Conservation (phyloP, 2,329 filamentous ascomycete genomes). For the Paraphoma chrysanthemicola region DNA sequence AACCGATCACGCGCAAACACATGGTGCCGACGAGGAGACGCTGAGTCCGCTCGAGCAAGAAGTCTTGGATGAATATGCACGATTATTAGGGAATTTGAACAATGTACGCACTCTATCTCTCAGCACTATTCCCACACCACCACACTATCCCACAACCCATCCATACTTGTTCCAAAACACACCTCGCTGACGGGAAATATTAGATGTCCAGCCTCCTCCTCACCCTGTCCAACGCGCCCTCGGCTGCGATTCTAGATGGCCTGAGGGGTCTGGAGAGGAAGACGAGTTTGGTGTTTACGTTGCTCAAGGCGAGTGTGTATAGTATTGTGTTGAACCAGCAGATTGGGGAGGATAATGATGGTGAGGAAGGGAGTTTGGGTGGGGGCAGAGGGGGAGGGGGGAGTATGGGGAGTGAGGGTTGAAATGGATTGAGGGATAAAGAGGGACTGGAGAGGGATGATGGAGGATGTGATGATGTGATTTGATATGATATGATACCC, state of each 20-base stretch:
- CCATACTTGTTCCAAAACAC: slow-evolving; percentile 34
- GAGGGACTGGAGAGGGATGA: slow-evolving; percentile 3
- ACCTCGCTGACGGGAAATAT: slow-evolving; percentile 56
- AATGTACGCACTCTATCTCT: too few relatives aligned
- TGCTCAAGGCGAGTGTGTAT: slow-evolving; percentile 98
- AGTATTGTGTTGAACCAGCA: slow-evolving; percentile 98
- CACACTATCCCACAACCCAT: not conserved
- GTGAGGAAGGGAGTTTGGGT: slow-evolving; percentile 3
- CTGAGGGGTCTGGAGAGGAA: slow-evolving; percentile 90
- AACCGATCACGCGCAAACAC: slow-evolving; percentile 1
- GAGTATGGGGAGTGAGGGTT: slow-evolving; percentile 16
- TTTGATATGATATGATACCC: slow-evolving; percentile 28
- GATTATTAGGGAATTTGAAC: slow-evolving; percentile 88
- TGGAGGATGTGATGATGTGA: not conserved
- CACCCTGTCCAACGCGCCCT: slow-evolving; percentile 68
- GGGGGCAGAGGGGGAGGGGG: slow-evolving; percentile 37
- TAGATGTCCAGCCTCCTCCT: slow-evolving; percentile 67
- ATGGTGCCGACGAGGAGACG: slow-evolving; percentile 29
- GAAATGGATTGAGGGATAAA: not conserved
- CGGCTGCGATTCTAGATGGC: slow-evolving; percentile 81
- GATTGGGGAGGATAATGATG: slow-evolving; percentile 44
- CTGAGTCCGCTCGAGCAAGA: slow-evolving; percentile 87
- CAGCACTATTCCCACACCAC: too few relatives aligned
- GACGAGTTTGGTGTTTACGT: slow-evolving; percentile 91
- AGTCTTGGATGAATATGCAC: slow-evolving; percentile 91